A percentile compares a stretch with the other conserved stretches of the same genome.
Evolutionary conservation across 2,329 filamentous ascomycete genomes (phyloP).

Genomic region (Escovopsis sp.): DNA sequence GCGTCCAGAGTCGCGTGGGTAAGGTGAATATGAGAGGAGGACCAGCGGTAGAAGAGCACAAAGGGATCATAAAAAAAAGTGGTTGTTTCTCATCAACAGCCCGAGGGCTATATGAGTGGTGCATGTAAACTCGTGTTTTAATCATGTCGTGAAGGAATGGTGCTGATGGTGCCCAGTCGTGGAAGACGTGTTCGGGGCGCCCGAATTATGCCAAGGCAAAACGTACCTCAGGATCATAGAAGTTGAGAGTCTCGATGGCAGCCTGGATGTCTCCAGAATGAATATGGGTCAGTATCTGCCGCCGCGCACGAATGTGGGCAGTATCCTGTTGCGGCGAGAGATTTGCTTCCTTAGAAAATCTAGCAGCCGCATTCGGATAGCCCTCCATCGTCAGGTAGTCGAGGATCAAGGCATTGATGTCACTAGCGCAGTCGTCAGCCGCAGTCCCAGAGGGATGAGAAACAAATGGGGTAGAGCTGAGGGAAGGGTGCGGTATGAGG

Average conservation of each 20-base stretch:
- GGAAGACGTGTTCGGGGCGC: no score
- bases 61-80: slow-evolving; percentile 30
- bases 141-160: slow-evolving; percentile 74
- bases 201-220: neutral
- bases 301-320: slow-evolving; percentile 58
- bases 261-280: slow-evolving; percentile 71
- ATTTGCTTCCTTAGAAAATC: slow-evolving; percentile 89
- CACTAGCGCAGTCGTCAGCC: slow-evolving; percentile 38
- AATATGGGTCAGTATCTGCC: slow-evolving; percentile 73
- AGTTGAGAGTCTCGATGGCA: slow-evolving; percentile 78
- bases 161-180: no score
- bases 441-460: slow-evolving; percentile 1
- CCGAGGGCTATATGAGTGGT: slow-evolving; percentile 86
- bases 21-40: neutral
- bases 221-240: slow-evolving; percentile 79
- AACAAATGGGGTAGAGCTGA: slow-evolving; percentile 1
- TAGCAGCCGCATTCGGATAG: slow-evolving; percentile 81
- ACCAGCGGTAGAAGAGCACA: neutral
- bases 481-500: neutral
- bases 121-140: slow-evolving; percentile 87
- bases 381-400: slow-evolving; percentile 95
- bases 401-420: slow-evolving; percentile 89
- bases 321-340: slow-evolving; percentile 58
- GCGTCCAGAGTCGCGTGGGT: neutral
- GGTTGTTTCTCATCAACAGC: slow-evolving; percentile 79